Base-by-base conservation (phyloP, 2,329 filamentous ascomycete species). In the Paraconiothyrium sp. region DNA sequence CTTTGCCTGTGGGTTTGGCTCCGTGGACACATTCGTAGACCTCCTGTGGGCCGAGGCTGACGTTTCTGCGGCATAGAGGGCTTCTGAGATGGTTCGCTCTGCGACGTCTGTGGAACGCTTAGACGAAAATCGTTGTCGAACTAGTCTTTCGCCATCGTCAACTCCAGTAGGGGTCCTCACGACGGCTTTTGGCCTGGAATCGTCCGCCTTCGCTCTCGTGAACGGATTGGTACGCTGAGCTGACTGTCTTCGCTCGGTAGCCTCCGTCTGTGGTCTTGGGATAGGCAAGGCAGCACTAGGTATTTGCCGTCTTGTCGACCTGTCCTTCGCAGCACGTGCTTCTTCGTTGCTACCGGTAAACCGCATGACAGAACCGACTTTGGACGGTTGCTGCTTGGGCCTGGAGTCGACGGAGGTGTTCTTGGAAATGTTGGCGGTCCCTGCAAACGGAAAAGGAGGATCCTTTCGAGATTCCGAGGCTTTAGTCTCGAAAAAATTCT, bases 401-500 rank as follows among this genome's bases (percentile, higher is more conserved):
- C 16, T 58, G 47, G 11, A 49, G n/a, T 49, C 37, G 44, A 3
- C 22, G 61, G 46, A 46, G 22, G 48, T 39, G 24, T 51, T 57
- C 41, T 58, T 67, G 48, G 59, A 16, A 30, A 58, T 61, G 32
- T 51, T 46, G 43, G 52, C 44, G 46, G 59, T 13, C 49, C 27
- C 30, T 51, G 57, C 13, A 67, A 66, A 62, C 32, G 66, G 67
- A 34, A 63, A 48, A 60, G 48, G 59, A 60, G 61, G 51, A 57
- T 32, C 34, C 52, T 62, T 59, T 63, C 39, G 32, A 51, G 50
- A 43, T 50, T 71, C 64, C 4, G 64, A 65, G 20, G 65, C 64
- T 65, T 70, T 76, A 35, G 50, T 69, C 46, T 77, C 74, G 57
- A 75, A 77, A 57, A 75, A 72, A 8, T 64, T 62, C 50, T 68